Evolutionary conservation across 306 rosid species (phyloP).

Genomic region (Ormosia semicastrata): DNA sequence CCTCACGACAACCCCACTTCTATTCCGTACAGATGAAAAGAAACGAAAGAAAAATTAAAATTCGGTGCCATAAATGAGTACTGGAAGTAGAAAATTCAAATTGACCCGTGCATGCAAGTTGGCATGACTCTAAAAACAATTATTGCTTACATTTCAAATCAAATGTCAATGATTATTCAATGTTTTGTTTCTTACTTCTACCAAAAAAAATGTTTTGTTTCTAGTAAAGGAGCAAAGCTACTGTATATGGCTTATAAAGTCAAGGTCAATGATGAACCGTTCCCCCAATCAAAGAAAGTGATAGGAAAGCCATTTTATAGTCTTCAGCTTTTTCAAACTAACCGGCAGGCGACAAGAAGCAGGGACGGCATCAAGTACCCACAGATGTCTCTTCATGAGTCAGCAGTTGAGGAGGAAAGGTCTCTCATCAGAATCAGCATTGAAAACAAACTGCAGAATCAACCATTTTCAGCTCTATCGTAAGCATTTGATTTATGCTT

Average conservation of each 20-base stretch:
- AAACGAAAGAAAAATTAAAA: not conserved
- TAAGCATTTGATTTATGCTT: slow-evolving; percentile 94
- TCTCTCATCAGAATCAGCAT: not conserved
- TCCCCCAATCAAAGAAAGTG: not conserved
- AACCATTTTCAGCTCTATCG: slow-evolving; percentile 92
- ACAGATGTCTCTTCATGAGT: not conserved
- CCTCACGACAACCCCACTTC: not conserved
- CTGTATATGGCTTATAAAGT: not conserved
- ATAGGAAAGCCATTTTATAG: not conserved
- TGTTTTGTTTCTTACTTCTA: not conserved
- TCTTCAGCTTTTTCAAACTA: slow-evolving; percentile 16
- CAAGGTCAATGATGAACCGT: slow-evolving; percentile 20
- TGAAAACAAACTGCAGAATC: slow-evolving; percentile 19
- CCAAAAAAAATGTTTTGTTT: too few species aligned
- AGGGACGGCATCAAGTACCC: not conserved
- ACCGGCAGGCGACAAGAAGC: not conserved
- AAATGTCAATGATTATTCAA: slow-evolving; percentile 28
- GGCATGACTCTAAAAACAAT: not conserved
- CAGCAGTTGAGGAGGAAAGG: not conserved
- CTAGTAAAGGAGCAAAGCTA: not conserved
- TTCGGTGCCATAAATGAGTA: not conserved
- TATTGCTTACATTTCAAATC: slow-evolving; percentile 22
- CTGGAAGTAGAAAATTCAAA: not conserved
- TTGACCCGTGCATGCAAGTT: not conserved
- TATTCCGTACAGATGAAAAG: not conserved